Evolutionary conservation across 169 alveolate genomes (phyloP), one percentile per base, ranked within the genome.

Genomic region (Plasmodium adleri): DNA sequence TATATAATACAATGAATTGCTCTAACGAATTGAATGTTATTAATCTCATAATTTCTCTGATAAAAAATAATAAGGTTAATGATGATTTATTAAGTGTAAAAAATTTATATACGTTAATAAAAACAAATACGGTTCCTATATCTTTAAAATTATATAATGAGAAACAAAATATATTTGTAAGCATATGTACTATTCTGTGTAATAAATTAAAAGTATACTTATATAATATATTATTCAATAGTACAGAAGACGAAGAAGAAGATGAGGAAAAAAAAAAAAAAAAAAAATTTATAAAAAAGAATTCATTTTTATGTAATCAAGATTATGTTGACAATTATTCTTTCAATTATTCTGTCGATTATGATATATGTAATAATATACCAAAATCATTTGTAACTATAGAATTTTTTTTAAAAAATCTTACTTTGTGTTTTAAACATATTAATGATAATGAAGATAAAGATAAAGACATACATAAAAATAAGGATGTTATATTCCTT

Each of bases 121-220:
- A 20, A 43, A 50, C 49, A 13, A 64, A 76, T 43, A 50, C 50
- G n/a, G 66, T 76, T 24, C 17, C 76, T 4, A 49, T 3, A 20
- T 2, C 47, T 5, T 10, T 76, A 49, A 64, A 62, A 13, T 66
- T 52, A 28, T 64, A 49, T 20, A 75, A 64, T 64, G 76, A 64
- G 13, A 20, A 32, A 32, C 49, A 66, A 76, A 76, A 76, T 59
- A 56, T 76, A 7, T 76, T 64, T 56, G 10, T 20, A 22, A 76
- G 89, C 15, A 22, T 76, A 76, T 49, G 56, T 1, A 64, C 66
- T 32, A 39, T 59, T 45, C 12, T 76, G 24, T 76, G 60, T 15
- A 76, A 76, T 58, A 76, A 76, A 59, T n/a, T 64, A 45, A 76
- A 68, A 22, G 49, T 76, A 49, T 66, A 45, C 49, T 17, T 74